Evolutionary conservation across 768 basidiomycete species (phyloP).

Genomic region (Russula emetica): DNA sequence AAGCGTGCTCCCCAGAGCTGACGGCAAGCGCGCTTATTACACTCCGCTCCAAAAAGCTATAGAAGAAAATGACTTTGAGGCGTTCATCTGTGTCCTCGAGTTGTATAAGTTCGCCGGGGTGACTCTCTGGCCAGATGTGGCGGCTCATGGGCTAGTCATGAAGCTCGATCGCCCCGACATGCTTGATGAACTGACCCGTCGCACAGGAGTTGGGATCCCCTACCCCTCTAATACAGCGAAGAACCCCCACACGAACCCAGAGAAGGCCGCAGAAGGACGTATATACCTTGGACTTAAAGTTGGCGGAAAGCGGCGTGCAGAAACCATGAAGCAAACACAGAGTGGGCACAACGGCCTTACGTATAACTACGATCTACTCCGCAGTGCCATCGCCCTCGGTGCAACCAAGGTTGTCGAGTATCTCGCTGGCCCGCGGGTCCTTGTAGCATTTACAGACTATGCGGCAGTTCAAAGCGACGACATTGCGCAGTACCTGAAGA

Average conservation of each 20-base stretch:
- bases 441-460: conserved; percentile 51
- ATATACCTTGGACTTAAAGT: conserved; percentile 58
- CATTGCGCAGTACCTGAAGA: conserved; percentile 42
- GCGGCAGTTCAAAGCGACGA: conserved; percentile 41
- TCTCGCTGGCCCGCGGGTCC: conserved; percentile 43
- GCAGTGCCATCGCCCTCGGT: background rate
- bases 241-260: conserved; percentile 33
- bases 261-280: conserved; percentile 36
- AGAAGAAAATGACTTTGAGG: conserved; percentile 45
- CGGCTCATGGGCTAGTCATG: conserved; percentile 25
- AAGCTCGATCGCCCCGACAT: conserved; percentile 47
- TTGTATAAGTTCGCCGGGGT: conserved; percentile 40
- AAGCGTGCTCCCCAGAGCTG: conserved; percentile 1
- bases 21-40: conserved; percentile 7
- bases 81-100: conserved; percentile 46
- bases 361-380: conserved; percentile 14
- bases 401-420: conserved; percentile 42
- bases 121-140: conserved; percentile 30
- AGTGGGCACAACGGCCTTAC: background rate
- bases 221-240: conserved; percentile 31
- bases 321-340: conserved; percentile 41
- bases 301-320: conserved; percentile 55
- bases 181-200: conserved; percentile 54
- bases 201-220: conserved; percentile 40
- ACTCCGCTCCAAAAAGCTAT: conserved; percentile 39